These are phyloP conservation scores for Aspergillus fumigatiaffinis DNA, from an alignment of 2,329 filamentous ascomycete genomes.

Conservation along the genomic window DNA sequence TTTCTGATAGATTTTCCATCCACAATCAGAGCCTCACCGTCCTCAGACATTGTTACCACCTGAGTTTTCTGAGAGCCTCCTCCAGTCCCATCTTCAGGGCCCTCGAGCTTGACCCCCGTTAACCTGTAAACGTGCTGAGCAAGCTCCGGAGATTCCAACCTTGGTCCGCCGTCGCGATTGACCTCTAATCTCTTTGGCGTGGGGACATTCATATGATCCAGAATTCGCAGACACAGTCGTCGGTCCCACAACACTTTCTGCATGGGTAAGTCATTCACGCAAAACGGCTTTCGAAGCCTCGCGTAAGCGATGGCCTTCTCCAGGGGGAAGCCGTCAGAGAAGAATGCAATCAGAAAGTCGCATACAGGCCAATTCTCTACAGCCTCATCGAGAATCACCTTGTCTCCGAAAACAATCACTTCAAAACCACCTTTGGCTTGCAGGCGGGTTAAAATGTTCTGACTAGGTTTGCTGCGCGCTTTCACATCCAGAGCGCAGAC, in stretches of 20 bases:
- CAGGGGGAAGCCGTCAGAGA: constrained; percentile 93
- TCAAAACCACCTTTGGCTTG: constrained; percentile 92
- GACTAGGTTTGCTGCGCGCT: constrained; percentile 91
- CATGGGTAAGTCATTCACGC: constrained; percentile 96
- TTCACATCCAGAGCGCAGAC: constrained; percentile 95
- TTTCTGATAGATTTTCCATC: constrained; percentile 80
- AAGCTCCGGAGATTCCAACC: constrained; percentile 71
- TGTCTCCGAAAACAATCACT: constrained; percentile 96
- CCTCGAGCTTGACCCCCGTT: constrained; percentile 71
- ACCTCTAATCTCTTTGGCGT: constrained; percentile 87
- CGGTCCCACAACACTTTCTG: constrained; percentile 97
- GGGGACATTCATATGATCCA: constrained; percentile 85
- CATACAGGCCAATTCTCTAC: constrained; percentile 95
- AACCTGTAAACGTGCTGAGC: constrained; percentile 74
- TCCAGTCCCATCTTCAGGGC: constrained; percentile 63
- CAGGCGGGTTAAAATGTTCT: constrained; percentile 90
- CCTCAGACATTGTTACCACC: constrained; percentile 80
- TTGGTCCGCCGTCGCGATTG: constrained; percentile 86
- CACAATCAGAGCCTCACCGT: constrained; percentile 81
- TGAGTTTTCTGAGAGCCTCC: constrained; percentile 55
- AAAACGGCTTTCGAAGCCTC: constrained; percentile 88
- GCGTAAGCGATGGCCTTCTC: constrained; percentile 97
- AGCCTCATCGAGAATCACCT: constrained; percentile 95
- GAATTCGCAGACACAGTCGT: constrained; percentile 77
- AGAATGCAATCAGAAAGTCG: constrained; percentile 97